Evolutionary conservation across 768 basidiomycete species (phyloP).

Genomic region (Thelephora ganbajun): DNA sequence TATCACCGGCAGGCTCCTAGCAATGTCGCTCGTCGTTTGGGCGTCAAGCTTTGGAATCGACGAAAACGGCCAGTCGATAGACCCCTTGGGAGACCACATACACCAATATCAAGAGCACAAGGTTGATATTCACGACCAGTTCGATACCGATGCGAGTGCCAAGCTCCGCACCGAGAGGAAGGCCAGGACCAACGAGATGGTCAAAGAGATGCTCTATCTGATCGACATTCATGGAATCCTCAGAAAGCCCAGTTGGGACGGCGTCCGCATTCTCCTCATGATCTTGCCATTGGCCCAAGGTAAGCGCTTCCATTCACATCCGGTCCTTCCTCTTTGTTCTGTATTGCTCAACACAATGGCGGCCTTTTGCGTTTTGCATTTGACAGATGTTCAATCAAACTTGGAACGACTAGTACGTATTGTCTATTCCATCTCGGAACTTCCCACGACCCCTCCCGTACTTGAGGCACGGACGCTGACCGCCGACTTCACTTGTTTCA

Average conservation of each 20-base stretch:
- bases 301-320: conserved; percentile 21
- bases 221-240: conserved; percentile 71
- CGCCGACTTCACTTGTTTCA: conserved; percentile 13
- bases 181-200: conserved; percentile 50
- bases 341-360: background rate
- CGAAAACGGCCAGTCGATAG: conserved; percentile 44
- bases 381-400: conserved; percentile 27
- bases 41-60: conserved; percentile 82
- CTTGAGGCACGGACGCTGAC: background rate
- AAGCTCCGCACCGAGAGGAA: conserved; percentile 18
- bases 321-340: background rate
- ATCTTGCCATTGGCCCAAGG: conserved; percentile 78
- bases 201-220: conserved; percentile 62
- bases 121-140: background rate
- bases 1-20: conserved; percentile 63
- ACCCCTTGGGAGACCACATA: conserved; percentile 18
- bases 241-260: conserved; percentile 77
- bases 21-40: conserved; percentile 77
- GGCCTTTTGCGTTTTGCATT: conserved; percentile 2
- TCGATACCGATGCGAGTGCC: background rate
- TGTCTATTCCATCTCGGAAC: background rate
- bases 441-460: background rate
- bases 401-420: conserved; percentile 28
- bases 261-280: conserved; percentile 66
- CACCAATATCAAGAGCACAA: conserved; percentile 12